These are phyloP conservation scores for Phtheirospermum japonicum DNA, from an alignment of 257 asterid genomes.

Conservation along the genomic window DNA sequence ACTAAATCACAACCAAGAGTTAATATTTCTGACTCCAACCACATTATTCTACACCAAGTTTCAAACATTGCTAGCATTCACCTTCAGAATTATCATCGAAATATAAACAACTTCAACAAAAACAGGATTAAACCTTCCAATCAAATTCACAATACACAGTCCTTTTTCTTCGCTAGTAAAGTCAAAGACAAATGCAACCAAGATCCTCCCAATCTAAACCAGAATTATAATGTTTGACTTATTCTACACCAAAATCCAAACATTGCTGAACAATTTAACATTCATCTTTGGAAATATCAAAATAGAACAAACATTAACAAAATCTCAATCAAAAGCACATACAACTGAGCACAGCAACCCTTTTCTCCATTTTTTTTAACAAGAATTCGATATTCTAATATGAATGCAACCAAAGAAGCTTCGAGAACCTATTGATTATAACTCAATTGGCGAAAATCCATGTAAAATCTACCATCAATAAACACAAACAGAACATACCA, in stretches of 20 bases:
- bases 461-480: neutral
- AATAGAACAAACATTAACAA: too few species aligned
- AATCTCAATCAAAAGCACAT: too few species aligned
- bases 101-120: neutral
- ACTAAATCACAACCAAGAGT: neutral
- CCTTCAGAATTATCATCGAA: neutral
- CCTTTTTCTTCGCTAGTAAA: neutral
- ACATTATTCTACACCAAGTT: neutral
- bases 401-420: too few species aligned
- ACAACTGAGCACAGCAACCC: too few species aligned
- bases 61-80: neutral
- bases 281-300: too few species aligned
- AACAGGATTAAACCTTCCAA: neutral
- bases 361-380: too few species aligned
- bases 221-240: neutral
- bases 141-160: constrained; percentile 3
- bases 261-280: too few species aligned
- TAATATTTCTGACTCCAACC: neutral
- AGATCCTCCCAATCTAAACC: neutral
- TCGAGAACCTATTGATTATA: too few species aligned
- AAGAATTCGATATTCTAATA: too few species aligned
- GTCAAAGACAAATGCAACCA: neutral
- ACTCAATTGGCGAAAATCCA: neutral
- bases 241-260: too few species aligned
- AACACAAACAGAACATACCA: constrained; percentile 40